Base-by-base conservation (phyloP, 2,329 filamentous ascomycete species). In the Aureobasidium musti region DNA sequence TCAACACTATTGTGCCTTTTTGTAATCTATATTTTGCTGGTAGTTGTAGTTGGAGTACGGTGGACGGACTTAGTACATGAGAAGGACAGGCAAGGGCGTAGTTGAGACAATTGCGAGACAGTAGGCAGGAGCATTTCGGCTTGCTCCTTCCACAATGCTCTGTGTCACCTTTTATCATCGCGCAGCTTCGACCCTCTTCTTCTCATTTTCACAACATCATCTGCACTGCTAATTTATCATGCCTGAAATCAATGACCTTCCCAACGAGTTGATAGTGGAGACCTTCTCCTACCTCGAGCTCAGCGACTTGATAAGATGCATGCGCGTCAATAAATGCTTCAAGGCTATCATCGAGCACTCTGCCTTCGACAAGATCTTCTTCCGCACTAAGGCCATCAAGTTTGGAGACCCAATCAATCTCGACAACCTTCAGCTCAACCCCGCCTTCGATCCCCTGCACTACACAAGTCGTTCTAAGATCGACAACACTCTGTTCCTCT, bases 331-430 rank as follows among this genome's bases (percentile, higher is more conserved):
- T 26, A 59, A 33, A 19, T 21, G 14, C 6, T 45, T 59, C 26
- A 21, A 47, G 4, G 7, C 19, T 26, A 30, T 43, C 8, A 59
- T n/a, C 17, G 26, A 59, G 19, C 56, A 45, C 41, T 21, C 23
- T 17, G 28, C 17, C 26, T 47, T 59, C 39, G 56, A 59, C 39
- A 47, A 59, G 19, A 45, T 59, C 17, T 45, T 59, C 56, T 59
- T 59, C 19, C 56, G 56, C 26, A 33, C 56, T 19, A 47, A 43
- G 26, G 1, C 2, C 21, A 14, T 21, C 37, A 21, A 11, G 19
- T 19, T 10, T 33, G 26, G 7, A n/a, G 37, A 30, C 14, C 19
- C 10, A 2, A 28, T 59, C 26, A 5, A 59, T 28, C 8, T 21
- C 1, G 17, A 30, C 37, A 43, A 59, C n/a, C 26, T 59, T 26